Evolutionary conservation across 768 basidiomycete genomes (phyloP), one percentile per base, ranked within the genome.

Genomic region (Leccinum disarticulatum): DNA sequence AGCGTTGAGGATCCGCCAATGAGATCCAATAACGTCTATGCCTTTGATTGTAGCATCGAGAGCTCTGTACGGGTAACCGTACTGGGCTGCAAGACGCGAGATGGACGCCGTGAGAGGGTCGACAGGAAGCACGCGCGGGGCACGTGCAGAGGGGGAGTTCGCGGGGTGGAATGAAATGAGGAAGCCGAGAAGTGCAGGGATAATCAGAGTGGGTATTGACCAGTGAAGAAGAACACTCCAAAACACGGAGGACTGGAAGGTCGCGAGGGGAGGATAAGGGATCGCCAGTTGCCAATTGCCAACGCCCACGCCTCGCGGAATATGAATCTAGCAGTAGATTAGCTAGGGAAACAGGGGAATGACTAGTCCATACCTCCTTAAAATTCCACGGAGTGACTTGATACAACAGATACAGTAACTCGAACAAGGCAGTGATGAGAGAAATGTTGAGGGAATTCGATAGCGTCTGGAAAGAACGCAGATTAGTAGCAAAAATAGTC

Each of bases 91-190:
- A 49, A 90, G 74, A 19, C 88, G 82, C 27, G 81, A 73, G 60
- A 90, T 89, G 36, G 85, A 80, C 2, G 84, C 83, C 0, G 87
- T 85, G 50, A 90, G 77, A 2, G 86, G 80, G 65, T 90, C 88
- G 53, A 87, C 78, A 27, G 77, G 61, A 30, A 71, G 49, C 1
- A 64, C 57, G 47, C 60, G 69, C 13, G 63, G 69, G 6, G 30
- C 47, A n/a, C 73, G 72, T 9, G 61, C 61, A 11, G 66, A 58
- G 4, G 68, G 35, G 19, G 67, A 59, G 33, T 73, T 73, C 27
- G 78, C 67, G 1, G 83, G 83, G 54, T 76, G 80, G 76, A 90
- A 90, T 10, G 87, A 87, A 64, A 89, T 81, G 43, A 90, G 63
- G 41, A 76, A 77, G 1, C 87, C 88, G 30, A 83, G 69, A 19